These are phyloP conservation scores for Globisporangium alternatum DNA, from an alignment of 352 stramenopile species.

Conservation along the genomic window DNA sequence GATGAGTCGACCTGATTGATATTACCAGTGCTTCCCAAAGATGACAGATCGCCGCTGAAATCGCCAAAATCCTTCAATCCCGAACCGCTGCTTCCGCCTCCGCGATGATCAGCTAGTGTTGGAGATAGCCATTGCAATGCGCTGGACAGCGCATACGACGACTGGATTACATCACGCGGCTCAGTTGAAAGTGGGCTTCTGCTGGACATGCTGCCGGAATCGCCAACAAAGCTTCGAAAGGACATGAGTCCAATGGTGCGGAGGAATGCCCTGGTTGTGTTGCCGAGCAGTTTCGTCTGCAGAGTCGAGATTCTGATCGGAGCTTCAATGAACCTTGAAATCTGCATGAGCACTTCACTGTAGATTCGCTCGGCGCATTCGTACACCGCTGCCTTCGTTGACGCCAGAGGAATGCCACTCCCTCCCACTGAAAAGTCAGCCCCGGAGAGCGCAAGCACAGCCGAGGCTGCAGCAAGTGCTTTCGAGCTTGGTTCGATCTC, in stretches of 20 bases:
- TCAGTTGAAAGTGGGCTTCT: conserved; percentile 37
- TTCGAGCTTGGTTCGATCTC: conserved; percentile 75
- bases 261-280: conserved; percentile 73
- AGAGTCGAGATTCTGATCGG: conserved; percentile 70
- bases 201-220: conserved; percentile 32
- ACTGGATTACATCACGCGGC: conserved; percentile 58
- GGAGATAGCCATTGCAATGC: conserved; percentile 76
- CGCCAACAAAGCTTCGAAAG: conserved; percentile 73
- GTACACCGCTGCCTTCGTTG: conserved; percentile 56
- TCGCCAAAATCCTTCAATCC: conserved; percentile 42
- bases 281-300: conserved; percentile 71
- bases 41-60: conserved; percentile 27
- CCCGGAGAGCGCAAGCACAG: conserved; percentile 54
- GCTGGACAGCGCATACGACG: conserved; percentile 67
- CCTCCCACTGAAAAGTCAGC: conserved; percentile 21
- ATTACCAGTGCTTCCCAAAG: conserved; percentile 7
- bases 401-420: conserved; percentile 29
- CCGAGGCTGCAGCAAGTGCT: conserved; percentile 61
- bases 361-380: conserved; percentile 81
- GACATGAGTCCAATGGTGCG: conserved; percentile 75
- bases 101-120: conserved; percentile 28
- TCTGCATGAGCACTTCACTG: conserved; percentile 81
- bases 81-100: conserved; percentile 2
- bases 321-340: conserved; percentile 78
- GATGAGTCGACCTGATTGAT: conserved; percentile 29